These are phyloP conservation scores for Vigna radiata DNA, from an alignment of 306 rosid genomes.

Conservation along the genomic window DNA sequence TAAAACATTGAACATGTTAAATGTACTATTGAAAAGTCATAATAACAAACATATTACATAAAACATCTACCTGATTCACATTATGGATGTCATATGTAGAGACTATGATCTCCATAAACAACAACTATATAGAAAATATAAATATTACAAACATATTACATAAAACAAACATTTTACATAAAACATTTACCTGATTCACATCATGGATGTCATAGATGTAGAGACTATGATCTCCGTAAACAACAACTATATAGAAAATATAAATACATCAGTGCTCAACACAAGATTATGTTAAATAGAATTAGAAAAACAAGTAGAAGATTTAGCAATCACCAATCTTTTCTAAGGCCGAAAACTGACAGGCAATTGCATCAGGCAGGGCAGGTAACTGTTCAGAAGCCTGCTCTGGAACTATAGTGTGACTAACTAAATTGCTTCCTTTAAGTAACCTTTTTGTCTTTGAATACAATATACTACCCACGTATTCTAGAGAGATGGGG, in stretches of 20 bases:
- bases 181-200: constrained; percentile 65
- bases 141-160: constrained; percentile 14
- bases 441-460: constrained; percentile 52
- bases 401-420: constrained; percentile 47
- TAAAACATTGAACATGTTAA: not conserved
- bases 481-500: constrained; percentile 57
- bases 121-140: constrained; percentile 63
- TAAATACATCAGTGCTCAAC: constrained; percentile 29
- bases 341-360: constrained; percentile 70
- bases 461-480: constrained; percentile 63
- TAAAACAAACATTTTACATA: constrained; percentile 8
- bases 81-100: constrained; percentile 75
- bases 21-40: not conserved
- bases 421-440: constrained; percentile 42
- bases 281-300: constrained; percentile 16
- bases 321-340: constrained; percentile 70
- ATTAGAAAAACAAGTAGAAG: constrained; percentile 20
- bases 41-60: constrained; percentile 24
- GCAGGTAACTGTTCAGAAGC: constrained; percentile 47
- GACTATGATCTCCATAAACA: constrained; percentile 70
- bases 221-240: constrained; percentile 72
- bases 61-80: constrained; percentile 65
- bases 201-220: constrained; percentile 77
- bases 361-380: constrained; percentile 82
- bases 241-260: constrained; percentile 64